phyloP scores from a whole-genome alignment of 345 rosid species.

The Chamaenerion angustifolium region DNA sequence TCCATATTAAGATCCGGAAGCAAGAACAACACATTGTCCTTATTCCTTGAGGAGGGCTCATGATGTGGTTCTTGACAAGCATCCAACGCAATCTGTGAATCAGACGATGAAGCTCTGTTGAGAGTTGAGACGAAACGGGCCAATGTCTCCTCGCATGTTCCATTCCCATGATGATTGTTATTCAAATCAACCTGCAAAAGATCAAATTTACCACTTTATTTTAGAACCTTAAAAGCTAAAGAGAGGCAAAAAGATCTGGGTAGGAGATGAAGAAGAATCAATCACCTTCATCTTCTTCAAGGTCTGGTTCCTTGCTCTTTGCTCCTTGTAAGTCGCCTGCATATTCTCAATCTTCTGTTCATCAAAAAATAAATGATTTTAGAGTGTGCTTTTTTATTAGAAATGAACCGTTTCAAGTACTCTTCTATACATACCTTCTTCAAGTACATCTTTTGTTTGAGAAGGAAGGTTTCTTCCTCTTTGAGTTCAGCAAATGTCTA shows the following conservation, averaged over 20 bases:
- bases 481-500: constrained; percentile 66
- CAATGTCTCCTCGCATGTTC: too few relatives aligned
- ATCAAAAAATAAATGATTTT: not conserved
- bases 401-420: too few relatives aligned
- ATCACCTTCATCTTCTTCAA: constrained; percentile 66
- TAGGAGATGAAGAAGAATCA: not conserved
- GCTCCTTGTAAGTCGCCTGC: constrained; percentile 27
- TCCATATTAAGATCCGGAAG: constrained; percentile 65
- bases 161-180: too few relatives aligned
- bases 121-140: too few relatives aligned
- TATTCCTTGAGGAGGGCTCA: not conserved
- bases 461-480: constrained; percentile 35
- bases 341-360: constrained; percentile 43
- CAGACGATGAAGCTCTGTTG: constrained; percentile 1
- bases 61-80: constrained; percentile 1
- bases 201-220: not conserved
- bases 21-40: constrained; percentile 15
- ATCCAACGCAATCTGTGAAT: constrained; percentile 14
- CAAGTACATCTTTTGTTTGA: constrained; percentile 40
- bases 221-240: not conserved
- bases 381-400: not conserved
- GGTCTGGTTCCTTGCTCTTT: constrained; percentile 31
- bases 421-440: constrained; percentile 23
- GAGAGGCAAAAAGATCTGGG: too few relatives aligned
- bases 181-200: too few relatives aligned